Evolutionary conservation across 345 rosid species (phyloP).

Genomic region (Bruguiera gymnorhiza): DNA sequence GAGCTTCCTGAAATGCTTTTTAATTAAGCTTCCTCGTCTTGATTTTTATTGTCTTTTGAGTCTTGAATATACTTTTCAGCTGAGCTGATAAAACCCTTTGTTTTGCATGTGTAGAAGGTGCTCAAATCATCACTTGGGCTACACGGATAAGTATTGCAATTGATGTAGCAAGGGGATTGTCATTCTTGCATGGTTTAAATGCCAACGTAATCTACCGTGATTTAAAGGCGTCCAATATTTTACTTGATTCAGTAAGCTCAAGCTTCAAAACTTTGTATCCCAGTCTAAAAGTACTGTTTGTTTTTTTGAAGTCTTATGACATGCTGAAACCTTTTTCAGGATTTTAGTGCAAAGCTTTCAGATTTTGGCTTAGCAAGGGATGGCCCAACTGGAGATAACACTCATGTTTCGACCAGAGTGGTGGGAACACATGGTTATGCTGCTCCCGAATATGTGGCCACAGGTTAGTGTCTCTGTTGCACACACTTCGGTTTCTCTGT

Average conservation of each 20-base stretch:
- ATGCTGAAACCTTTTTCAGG: slow-evolving; percentile 34
- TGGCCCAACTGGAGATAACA: slow-evolving; percentile 84
- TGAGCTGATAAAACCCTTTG: background rate
- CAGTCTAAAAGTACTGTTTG: background rate
- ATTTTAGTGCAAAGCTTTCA: slow-evolving; percentile 72
- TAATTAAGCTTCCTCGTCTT: background rate
- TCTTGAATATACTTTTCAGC: background rate
- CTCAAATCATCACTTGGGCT: slow-evolving; percentile 55
- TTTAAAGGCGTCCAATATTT: slow-evolving; percentile 64
- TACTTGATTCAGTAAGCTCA: slow-evolving; percentile 56
- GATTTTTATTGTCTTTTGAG: background rate
- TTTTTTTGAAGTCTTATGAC: slow-evolving; percentile 10
- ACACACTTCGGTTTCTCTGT: background rate
- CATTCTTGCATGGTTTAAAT: slow-evolving; percentile 57
- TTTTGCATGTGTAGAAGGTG: slow-evolving; percentile 40
- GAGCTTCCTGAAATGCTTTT: background rate
- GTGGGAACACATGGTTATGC: slow-evolving; percentile 91
- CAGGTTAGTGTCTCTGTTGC: slow-evolving; percentile 44
- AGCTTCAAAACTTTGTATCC: slow-evolving; percentile 4
- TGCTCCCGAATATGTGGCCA: slow-evolving; percentile 88
- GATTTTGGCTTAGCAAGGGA: slow-evolving; percentile 96
- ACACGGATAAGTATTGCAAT: slow-evolving; percentile 49
- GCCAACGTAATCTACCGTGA: slow-evolving; percentile 69
- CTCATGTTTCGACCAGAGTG: slow-evolving; percentile 86
- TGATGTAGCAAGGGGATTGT: slow-evolving; percentile 52